phyloP scores from a whole-genome alignment of 192 early-diverging fungal genomes.

The Anaeromyces robustus region DNA sequence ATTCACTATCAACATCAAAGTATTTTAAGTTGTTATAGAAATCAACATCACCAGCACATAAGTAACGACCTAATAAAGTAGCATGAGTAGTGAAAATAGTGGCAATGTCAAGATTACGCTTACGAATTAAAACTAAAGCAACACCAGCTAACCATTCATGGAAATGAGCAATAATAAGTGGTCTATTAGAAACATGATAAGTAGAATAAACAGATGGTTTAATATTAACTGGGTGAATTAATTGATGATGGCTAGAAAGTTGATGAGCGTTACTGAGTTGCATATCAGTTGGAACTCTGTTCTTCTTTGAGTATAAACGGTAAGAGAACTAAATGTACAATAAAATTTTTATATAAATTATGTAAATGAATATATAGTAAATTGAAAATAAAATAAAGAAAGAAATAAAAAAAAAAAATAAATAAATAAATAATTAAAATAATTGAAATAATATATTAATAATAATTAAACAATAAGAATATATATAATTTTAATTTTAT shows the following conservation, averaged over 20 bases:
- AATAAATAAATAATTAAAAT: too few species aligned
- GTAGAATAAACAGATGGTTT: neutral
- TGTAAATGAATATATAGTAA: too few species aligned
- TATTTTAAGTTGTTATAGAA: slow-evolving; percentile 89
- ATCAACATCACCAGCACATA: slow-evolving; percentile 88
- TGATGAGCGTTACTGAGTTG: neutral
- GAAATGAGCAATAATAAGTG: slow-evolving; percentile 76
- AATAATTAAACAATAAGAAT: too few species aligned
- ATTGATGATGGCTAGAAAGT: neutral
- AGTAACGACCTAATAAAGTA: slow-evolving; percentile 84
- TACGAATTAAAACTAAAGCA: slow-evolving; percentile 70
- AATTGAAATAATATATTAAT: too few species aligned
- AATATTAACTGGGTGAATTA: neutral
- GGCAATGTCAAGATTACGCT: slow-evolving; percentile 70
- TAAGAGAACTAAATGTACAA: neutral
- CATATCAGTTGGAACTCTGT: neutral
- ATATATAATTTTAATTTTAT: too few species aligned
- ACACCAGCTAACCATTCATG: slow-evolving; percentile 95
- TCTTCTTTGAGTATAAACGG: neutral
- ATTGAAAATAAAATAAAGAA: too few species aligned
- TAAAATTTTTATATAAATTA: too few species aligned
- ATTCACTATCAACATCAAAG: slow-evolving; percentile 90
- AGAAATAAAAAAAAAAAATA: too few species aligned
- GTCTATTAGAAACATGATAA: neutral
- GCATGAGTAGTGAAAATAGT: slow-evolving; percentile 96